Percentiles rank a stretch among this genome's conserved stretches.
These are phyloP conservation scores for Salvia rosmarinus DNA, from an alignment of 257 asterid genomes.

Conservation along the genomic window DNA sequence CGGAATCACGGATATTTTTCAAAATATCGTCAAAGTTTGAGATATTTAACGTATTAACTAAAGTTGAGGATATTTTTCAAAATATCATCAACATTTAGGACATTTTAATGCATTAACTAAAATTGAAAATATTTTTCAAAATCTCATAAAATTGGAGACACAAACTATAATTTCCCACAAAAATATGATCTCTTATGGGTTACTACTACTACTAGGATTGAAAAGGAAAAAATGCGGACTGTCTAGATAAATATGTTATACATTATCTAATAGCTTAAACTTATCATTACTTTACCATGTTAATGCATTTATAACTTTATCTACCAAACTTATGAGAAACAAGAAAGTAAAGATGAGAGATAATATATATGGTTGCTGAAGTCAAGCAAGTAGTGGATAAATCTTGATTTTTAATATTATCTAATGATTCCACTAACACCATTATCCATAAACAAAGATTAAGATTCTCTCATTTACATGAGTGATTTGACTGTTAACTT, in stretches of 20 bases:
- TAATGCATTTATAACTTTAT: constrained; percentile 3
- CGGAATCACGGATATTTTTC: too few relatives aligned
- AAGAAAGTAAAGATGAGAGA: not conserved
- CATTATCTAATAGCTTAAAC: constrained; percentile 21
- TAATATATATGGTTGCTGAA: not conserved
- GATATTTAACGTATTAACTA: too few relatives aligned
- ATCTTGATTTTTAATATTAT: constrained; percentile 17
- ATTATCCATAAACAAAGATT: not conserved
- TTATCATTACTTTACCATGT: constrained; percentile 24
- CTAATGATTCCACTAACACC: constrained; percentile 21
- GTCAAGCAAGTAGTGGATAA: constrained; percentile 35
- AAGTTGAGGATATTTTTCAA: too few relatives aligned
- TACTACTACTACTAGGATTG: not conserved
- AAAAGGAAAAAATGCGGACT: not conserved
- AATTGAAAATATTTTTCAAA: too few relatives aligned
- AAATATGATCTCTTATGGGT: not conserved
- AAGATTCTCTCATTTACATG: constrained; percentile 17
- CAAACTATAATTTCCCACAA: too few relatives aligned
- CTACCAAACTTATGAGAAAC: not conserved
- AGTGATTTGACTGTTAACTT: not conserved
- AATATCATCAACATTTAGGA: too few relatives aligned
- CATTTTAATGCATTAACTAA: too few relatives aligned
- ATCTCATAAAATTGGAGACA: too few relatives aligned
- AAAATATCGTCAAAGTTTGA: too few relatives aligned
- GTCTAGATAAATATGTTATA: not conserved